Conservation (phyloP, 2,329 filamentous ascomycete species). For the Nothophoma quercina region DNA sequence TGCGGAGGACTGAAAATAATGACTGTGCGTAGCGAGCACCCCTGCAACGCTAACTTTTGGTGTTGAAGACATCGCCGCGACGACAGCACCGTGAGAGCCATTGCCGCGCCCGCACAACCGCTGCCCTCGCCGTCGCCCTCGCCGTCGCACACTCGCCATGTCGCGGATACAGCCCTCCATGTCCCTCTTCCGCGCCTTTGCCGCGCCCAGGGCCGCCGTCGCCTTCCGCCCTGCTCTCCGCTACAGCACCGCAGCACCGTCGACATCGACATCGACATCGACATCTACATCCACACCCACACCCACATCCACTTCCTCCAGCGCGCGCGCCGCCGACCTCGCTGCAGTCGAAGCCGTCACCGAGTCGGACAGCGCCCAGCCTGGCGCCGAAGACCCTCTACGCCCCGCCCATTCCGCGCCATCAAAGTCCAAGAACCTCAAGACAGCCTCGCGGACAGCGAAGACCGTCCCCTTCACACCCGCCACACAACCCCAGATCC, state of each 20-base stretch:
- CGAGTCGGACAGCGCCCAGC: slow-evolving; percentile 43
- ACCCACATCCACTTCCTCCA: slow-evolving; percentile 31
- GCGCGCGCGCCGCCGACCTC: slow-evolving; percentile 40
- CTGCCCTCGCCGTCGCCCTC: slow-evolving; percentile 16
- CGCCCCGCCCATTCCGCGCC: slow-evolving; percentile 16
- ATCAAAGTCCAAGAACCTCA: slow-evolving; percentile 12
- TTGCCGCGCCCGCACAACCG: slow-evolving; percentile 10
- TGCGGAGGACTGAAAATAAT: slow-evolving; percentile 36
- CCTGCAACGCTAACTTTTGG: slow-evolving; percentile 48
- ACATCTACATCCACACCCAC: too few relatives aligned
- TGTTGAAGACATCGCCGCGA: slow-evolving; percentile 27
- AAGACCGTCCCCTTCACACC: slow-evolving; percentile 18
- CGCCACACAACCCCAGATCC: slow-evolving; percentile 14
- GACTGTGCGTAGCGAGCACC: slow-evolving; percentile 48
- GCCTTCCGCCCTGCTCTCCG: slow-evolving; percentile 13
- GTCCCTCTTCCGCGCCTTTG: slow-evolving; percentile 51
- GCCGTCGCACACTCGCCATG: slow-evolving; percentile 32
- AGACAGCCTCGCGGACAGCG: slow-evolving; percentile 4
- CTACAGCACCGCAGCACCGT: slow-evolving; percentile 31
- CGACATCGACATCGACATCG: slow-evolving; percentile 37
- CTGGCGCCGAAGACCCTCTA: slow-evolving; percentile 26
- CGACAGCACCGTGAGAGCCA: not conserved
- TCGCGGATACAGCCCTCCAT: slow-evolving; percentile 46
- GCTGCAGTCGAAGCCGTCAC: slow-evolving; percentile 45
- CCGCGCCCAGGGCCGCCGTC: slow-evolving; percentile 2